phyloP scores from a whole-genome alignment of 129 eudicot genomes.

The Tagetes patula region DNA sequence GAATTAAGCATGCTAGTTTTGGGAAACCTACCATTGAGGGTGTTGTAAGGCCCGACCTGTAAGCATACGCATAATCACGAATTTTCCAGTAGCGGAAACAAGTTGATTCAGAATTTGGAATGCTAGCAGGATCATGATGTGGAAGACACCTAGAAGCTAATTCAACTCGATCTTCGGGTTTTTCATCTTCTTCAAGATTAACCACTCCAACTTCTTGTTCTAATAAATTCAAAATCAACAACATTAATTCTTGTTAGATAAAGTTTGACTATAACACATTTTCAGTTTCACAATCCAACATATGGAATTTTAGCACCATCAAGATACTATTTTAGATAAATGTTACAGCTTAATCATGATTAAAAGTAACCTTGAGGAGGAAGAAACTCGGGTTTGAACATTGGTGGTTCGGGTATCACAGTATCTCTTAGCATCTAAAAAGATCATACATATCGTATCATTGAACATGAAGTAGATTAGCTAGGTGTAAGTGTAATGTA shows the following conservation, averaged over 20 bases:
- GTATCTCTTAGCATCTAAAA: conserved; percentile 65
- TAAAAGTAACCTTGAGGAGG: conserved; percentile 59
- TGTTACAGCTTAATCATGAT: neutral
- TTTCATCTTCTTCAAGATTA: conserved; percentile 56
- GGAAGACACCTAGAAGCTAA: conserved; percentile 68
- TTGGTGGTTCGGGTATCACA: conserved; percentile 85
- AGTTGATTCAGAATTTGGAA: conserved; percentile 42
- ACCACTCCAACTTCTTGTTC: conserved; percentile 62
- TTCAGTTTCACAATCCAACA: neutral
- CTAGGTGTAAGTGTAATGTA: too few species aligned
- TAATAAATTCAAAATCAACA: conserved; percentile 30
- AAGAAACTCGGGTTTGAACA: conserved; percentile 85
- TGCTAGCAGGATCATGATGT: conserved; percentile 47
- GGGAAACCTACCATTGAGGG: conserved; percentile 61
- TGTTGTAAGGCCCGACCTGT: conserved; percentile 58
- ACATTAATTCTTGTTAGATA: neutral
- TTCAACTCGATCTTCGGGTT: conserved; percentile 63
- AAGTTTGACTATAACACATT: neutral
- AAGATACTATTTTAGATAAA: too few species aligned
- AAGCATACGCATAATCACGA: conserved; percentile 81
- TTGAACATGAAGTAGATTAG: too few species aligned
- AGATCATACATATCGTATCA: neutral
- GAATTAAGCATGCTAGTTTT: neutral
- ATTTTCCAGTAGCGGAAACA: conserved; percentile 81
- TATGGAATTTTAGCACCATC: too few species aligned